Conservation (phyloP, 305 asterid genomes). For the Fraxinus nigra region DNA sequence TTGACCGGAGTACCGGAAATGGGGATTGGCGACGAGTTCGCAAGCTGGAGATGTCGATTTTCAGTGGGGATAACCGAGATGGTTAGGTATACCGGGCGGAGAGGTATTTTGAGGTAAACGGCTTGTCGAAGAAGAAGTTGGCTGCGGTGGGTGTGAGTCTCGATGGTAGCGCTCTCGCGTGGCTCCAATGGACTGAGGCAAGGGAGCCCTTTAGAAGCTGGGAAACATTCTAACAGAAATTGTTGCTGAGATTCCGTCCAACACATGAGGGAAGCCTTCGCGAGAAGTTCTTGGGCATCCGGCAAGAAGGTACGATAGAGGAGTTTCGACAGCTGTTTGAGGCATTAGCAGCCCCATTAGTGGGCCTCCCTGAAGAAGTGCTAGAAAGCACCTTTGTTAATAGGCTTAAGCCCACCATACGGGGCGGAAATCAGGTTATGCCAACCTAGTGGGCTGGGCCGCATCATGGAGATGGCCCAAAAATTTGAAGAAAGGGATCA, state of each 20-base stretch:
- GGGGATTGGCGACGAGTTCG: background rate
- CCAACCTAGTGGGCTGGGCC: background rate
- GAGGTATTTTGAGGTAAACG: background rate
- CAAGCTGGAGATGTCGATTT: background rate
- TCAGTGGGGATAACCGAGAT: background rate
- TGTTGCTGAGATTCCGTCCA: background rate
- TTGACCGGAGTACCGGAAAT: accelerated
- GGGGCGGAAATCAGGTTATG: background rate
- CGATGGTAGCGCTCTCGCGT: background rate
- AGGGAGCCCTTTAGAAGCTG: background rate
- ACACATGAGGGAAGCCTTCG: background rate
- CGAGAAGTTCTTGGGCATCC: too few relatives aligned
- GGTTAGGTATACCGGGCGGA: background rate
- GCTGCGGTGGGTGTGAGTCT: background rate
- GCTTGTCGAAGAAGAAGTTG: background rate
- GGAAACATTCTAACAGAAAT: background rate
- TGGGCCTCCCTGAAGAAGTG: background rate
- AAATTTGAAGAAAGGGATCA: background rate
- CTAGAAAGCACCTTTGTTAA: background rate
- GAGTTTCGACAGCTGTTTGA: background rate
- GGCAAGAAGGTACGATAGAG: background rate
- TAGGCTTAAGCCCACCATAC: background rate
- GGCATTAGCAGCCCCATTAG: background rate
- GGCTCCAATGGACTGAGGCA: background rate
- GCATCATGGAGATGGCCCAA: background rate